phyloP scores from a whole-genome alignment of 768 basidiomycete species.

The Tricholoma furcatifolium region DNA sequence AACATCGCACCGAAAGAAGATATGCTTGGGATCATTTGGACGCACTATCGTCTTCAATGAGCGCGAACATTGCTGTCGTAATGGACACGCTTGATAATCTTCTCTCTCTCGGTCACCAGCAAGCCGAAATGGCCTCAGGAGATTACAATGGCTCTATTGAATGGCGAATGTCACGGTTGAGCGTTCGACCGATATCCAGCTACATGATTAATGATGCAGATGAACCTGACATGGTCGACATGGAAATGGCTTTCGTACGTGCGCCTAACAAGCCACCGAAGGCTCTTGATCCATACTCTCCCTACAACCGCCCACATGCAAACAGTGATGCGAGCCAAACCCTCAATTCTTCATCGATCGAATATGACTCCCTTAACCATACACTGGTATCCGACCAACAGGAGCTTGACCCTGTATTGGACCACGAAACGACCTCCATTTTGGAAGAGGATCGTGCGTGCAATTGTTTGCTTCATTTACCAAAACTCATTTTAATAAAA shows the following conservation, averaged over 20 bases:
- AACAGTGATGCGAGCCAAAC: constrained; percentile 17
- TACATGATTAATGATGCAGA: constrained; percentile 27
- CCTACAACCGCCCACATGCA: constrained; percentile 20
- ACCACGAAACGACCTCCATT: constrained; percentile 23
- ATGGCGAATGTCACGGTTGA: constrained; percentile 72
- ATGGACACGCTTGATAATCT: constrained; percentile 63
- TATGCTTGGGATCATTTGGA: constrained; percentile 46
- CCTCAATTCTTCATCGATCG: constrained; percentile 1
- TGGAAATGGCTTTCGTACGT: constrained; percentile 41
- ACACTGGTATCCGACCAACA: constrained; percentile 13
- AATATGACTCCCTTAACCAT: constrained; percentile 7
- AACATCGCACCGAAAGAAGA: constrained; percentile 30
- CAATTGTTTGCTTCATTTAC: background rate
- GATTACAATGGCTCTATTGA: constrained; percentile 77
- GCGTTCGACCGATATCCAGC: constrained; percentile 47
- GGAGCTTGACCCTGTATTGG: background rate
- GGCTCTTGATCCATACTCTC: background rate
- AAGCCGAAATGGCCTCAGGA: constrained; percentile 65
- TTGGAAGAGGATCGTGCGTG: constrained; percentile 42
- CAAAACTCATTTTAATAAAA: background rate
- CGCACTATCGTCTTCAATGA: constrained; percentile 48
- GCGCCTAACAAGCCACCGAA: constrained; percentile 9
- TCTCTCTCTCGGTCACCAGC: constrained; percentile 64
- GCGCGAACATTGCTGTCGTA: constrained; percentile 54
- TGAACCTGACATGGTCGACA: constrained; percentile 50